phyloP scores from a whole-genome alignment of 2,329 filamentous ascomycete species.

The Penicillium vulpinum region DNA sequence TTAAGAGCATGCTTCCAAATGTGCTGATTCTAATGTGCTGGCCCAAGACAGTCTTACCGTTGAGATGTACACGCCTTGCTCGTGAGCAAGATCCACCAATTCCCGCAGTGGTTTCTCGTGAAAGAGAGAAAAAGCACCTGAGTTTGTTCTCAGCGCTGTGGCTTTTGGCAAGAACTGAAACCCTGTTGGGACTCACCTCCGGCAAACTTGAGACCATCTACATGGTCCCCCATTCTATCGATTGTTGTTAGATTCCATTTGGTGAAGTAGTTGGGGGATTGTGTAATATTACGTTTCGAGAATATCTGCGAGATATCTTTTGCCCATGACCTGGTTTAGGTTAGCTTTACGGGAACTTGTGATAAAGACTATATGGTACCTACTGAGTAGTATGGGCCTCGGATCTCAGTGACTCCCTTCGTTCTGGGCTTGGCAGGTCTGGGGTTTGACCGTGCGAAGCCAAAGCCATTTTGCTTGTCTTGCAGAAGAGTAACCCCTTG shows the following conservation, averaged over 20 bases:
- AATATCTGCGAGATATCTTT: conserved; percentile 54
- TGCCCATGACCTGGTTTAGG: conserved; percentile 49
- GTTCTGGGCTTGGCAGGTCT: conserved; percentile 51
- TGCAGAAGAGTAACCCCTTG: conserved; percentile 44
- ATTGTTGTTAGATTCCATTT: neutral
- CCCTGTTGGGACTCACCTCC: conserved; percentile 36
- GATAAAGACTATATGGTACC: conserved; percentile 1
- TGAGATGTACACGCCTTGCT: conserved; percentile 54
- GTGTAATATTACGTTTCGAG: conserved; percentile 49
- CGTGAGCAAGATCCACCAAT: conserved; percentile 52
- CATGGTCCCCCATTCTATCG: conserved; percentile 53
- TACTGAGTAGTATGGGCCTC: conserved; percentile 57
- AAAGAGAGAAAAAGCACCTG: conserved; percentile 54
- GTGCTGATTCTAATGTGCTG: neutral
- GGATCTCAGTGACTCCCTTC: conserved; percentile 56
- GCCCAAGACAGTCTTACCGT: conserved; percentile 38
- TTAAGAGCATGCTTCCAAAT: neutral
- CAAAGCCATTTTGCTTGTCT: conserved; percentile 52
- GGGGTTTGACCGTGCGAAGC: conserved; percentile 53
- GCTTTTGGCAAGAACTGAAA: neutral
- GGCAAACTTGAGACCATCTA: conserved; percentile 58
- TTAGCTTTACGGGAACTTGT: neutral
- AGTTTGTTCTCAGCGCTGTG: neutral
- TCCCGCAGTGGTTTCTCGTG: conserved; percentile 49
- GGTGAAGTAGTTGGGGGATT: neutral